Percentiles rank a stretch among this genome's conserved stretches.
Conservation (phyloP, 441 rosid genomes). For the Erysimum pusillum region DNA sequence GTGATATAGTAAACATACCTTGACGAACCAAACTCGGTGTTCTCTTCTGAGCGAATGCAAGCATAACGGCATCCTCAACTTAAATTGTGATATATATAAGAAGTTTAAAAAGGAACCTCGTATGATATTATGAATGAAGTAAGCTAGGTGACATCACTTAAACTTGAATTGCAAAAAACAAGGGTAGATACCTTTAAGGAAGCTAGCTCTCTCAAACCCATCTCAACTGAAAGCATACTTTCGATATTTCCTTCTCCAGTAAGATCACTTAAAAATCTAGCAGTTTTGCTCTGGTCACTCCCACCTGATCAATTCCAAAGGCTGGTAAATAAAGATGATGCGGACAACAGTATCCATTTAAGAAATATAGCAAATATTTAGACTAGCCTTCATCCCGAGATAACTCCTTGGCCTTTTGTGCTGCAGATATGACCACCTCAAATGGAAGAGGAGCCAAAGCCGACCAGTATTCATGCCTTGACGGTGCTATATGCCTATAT, state of each 20-base stretch:
- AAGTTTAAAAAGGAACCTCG: not conserved
- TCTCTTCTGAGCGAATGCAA: constrained; percentile 73
- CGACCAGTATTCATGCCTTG: too few species aligned
- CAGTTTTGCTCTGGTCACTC: constrained; percentile 61
- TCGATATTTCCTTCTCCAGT: constrained; percentile 98
- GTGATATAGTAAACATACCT: constrained; percentile 47
- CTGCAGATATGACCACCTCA: too few species aligned
- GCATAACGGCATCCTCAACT: constrained; percentile 93
- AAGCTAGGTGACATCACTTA: constrained; percentile 13
- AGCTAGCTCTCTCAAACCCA: constrained; percentile 92
- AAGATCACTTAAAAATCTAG: constrained; percentile 77
- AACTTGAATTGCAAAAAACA: constrained; percentile 31
- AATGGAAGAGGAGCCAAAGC: too few species aligned
- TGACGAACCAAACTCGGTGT: constrained; percentile 64
- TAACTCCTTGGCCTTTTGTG: too few species aligned
- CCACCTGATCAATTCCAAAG: constrained; percentile 54
- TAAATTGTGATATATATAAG: constrained; percentile 40
- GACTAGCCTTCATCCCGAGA: too few species aligned
- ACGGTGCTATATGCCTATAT: too few species aligned
- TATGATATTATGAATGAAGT: too few species aligned
- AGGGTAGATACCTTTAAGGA: constrained; percentile 76
- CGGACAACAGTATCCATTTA: too few species aligned
- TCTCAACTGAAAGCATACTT: constrained; percentile 97
- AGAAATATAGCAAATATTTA: too few species aligned
- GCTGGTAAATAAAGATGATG: constrained; percentile 35